Conservation (phyloP, 805 yeast species). For the Candida xyloterini region DNA sequence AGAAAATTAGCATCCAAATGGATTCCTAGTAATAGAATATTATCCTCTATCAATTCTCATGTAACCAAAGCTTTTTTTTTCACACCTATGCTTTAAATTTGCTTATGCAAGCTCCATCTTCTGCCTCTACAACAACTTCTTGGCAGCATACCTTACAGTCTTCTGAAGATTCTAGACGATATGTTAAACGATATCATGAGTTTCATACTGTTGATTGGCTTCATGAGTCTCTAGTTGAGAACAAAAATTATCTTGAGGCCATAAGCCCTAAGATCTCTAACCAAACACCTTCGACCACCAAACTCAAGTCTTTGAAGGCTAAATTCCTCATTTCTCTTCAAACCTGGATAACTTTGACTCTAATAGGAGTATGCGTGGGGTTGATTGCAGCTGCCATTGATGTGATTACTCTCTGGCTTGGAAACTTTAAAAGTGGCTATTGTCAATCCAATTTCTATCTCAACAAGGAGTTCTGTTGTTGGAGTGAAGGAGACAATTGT, state of each 20-base stretch:
- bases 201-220: constrained; percentile 72
- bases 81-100: background rate
- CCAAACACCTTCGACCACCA: constrained; percentile 6
- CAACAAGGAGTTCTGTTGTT: constrained; percentile 78
- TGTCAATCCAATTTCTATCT: constrained; percentile 70
- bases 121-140: constrained; percentile 13
- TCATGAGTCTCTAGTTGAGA: constrained; percentile 53
- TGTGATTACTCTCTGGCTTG: constrained; percentile 82
- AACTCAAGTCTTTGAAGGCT: constrained; percentile 19
- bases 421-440: constrained; percentile 73
- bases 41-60: background rate
- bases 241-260: constrained; percentile 31
- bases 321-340: constrained; percentile 40
- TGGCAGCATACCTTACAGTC: constrained; percentile 25
- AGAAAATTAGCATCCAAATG: constrained; percentile 11
- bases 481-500: constrained; percentile 58
- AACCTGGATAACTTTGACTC: constrained; percentile 71
- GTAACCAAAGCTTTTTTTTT: background rate
- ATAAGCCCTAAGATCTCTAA: constrained; percentile 13
- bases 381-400: constrained; percentile 77
- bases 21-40: constrained; percentile 12
- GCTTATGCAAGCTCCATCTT: constrained; percentile 7
- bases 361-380: constrained; percentile 78
- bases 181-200: constrained; percentile 51
- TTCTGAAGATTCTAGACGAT: constrained; percentile 14